Percentiles rank a stretch among this genome's conserved stretches.
phyloP scores from a whole-genome alignment of 495 filamentous ascomycete genomes.

The Xylaria scruposa region DNA sequence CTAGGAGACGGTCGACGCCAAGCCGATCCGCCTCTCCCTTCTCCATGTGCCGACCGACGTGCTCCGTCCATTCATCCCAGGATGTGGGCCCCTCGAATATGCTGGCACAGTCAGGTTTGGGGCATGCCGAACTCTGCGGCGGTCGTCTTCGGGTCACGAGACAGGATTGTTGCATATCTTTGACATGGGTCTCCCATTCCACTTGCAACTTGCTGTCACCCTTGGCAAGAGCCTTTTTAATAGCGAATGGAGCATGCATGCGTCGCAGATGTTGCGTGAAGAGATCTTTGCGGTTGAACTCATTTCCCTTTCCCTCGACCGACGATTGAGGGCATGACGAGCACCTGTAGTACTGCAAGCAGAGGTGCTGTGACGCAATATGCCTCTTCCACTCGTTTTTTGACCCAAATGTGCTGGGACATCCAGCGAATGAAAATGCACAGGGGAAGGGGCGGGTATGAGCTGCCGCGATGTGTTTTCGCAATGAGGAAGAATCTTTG shows the following conservation, averaged over 20 bases:
- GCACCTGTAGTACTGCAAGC: conserved; percentile 84
- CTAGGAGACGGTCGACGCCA: conserved; percentile 58
- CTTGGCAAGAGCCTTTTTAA: conserved; percentile 57
- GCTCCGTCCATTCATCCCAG: conserved; percentile 92
- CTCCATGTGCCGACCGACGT: conserved; percentile 90
- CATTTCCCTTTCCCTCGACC: conserved; percentile 62
- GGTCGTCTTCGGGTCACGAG: conserved; percentile 69
- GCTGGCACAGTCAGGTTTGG: conserved; percentile 68
- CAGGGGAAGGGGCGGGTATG: conserved; percentile 80
- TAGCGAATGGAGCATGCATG: conserved; percentile 74
- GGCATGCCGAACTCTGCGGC: conserved; percentile 72
- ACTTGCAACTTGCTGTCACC: conserved; percentile 58
- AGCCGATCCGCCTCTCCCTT: conserved; percentile 59
- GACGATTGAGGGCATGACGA: conserved; percentile 71
- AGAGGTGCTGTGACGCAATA: conserved; percentile 86
- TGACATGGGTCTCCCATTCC: conserved; percentile 63
- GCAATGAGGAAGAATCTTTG: conserved; percentile 62
- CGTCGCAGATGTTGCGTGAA: conserved; percentile 94
- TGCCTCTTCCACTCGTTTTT: conserved; percentile 99
- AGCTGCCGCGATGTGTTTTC: conserved; percentile 66
- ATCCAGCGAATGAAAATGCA: conserved; percentile 84
- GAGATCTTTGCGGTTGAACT: conserved; percentile 90
- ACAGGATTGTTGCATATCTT: conserved; percentile 71
- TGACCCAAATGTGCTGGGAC: conserved; percentile 80
- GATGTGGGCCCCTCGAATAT: conserved; percentile 72